phyloP scores from a whole-genome alignment of 2,329 filamentous ascomycete genomes.

The Furcasterigmium sp. region DNA sequence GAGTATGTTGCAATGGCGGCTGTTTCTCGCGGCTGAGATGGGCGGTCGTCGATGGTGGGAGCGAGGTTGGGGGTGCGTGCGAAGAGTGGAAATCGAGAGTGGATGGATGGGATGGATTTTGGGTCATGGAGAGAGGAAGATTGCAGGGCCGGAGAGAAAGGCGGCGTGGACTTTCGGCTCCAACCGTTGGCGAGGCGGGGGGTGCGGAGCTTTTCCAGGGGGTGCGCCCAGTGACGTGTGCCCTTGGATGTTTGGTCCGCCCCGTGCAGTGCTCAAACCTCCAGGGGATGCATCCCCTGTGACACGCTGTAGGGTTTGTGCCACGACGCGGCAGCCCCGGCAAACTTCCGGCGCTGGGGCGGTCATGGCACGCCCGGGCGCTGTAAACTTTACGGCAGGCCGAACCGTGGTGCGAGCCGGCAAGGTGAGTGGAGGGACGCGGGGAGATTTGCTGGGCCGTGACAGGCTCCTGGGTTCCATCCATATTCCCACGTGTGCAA shows the following conservation, averaged over 20 bases:
- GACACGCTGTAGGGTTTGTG: too few relatives aligned
- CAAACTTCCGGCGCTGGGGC: too few relatives aligned
- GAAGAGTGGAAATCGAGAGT: conserved; percentile 10
- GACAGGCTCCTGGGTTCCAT: not conserved
- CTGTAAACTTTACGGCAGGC: too few relatives aligned
- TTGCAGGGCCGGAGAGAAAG: conserved; percentile 7
- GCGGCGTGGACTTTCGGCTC: not conserved
- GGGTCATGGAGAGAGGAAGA: conserved; percentile 3
- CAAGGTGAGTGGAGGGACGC: too few relatives aligned
- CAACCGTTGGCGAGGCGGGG: not conserved
- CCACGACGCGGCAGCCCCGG: too few relatives aligned
- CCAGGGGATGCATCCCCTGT: too few relatives aligned
- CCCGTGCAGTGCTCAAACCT: too few relatives aligned
- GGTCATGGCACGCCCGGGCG: too few relatives aligned
- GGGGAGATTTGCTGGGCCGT: not conserved
- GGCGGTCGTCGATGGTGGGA: conserved; percentile 2
- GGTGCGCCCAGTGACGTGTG: not conserved
- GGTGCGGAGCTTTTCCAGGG: not conserved
- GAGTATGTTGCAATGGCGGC: conserved; percentile 16
- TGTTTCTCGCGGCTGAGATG: conserved; percentile 6
- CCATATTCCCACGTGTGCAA: conserved; percentile 1
- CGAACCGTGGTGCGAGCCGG: too few relatives aligned
- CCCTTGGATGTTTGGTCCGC: too few relatives aligned
- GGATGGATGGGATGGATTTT: conserved; percentile 5
- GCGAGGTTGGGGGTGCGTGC: not conserved